Conservation (phyloP, 495 filamentous ascomycete species). For the Aspergillus saccharolyticus region DNA sequence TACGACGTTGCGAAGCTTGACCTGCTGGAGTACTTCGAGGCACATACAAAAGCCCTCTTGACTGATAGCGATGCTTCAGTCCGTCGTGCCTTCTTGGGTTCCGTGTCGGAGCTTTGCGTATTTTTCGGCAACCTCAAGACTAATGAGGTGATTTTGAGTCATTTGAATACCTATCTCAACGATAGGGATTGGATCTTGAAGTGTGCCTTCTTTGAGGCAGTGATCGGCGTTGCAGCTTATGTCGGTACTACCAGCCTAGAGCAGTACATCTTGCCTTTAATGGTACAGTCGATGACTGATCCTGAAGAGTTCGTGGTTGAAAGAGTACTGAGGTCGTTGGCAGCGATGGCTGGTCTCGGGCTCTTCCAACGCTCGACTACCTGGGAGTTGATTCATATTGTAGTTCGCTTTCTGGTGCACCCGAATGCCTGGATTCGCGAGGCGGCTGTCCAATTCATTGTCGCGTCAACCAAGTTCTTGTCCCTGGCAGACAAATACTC, state of each 20-base stretch:
- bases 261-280: slow-evolving; percentile 92
- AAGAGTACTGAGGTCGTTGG: slow-evolving; percentile 79
- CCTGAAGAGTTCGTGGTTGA: slow-evolving; percentile 94
- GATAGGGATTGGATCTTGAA: slow-evolving; percentile 95
- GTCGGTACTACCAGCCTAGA: slow-evolving; percentile 83
- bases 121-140: slow-evolving; percentile 88
- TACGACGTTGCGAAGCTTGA: slow-evolving; percentile 79
- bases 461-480: slow-evolving; percentile 69
- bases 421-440: slow-evolving; percentile 95
- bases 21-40: slow-evolving; percentile 73
- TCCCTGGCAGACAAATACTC: slow-evolving; percentile 77
- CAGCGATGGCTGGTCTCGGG: slow-evolving; percentile 83
- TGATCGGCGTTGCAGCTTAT: slow-evolving; percentile 88
- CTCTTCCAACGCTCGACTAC: slow-evolving; percentile 77
- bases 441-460: slow-evolving; percentile 76
- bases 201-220: slow-evolving; percentile 93
- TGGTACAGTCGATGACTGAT: slow-evolving; percentile 95
- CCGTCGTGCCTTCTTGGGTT: slow-evolving; percentile 86
- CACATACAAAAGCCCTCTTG: slow-evolving; percentile 81
- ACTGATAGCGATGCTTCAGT: slow-evolving; percentile 87
- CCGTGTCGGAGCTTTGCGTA: slow-evolving; percentile 86
- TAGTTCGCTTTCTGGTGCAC: slow-evolving; percentile 81
- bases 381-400: slow-evolving; percentile 80
- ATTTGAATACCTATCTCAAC: slow-evolving; percentile 96
- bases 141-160: slow-evolving; percentile 90